These are phyloP conservation scores for Rhododendron kiyosumense DNA, from an alignment of 148 eudicot genomes.

Conservation along the genomic window DNA sequence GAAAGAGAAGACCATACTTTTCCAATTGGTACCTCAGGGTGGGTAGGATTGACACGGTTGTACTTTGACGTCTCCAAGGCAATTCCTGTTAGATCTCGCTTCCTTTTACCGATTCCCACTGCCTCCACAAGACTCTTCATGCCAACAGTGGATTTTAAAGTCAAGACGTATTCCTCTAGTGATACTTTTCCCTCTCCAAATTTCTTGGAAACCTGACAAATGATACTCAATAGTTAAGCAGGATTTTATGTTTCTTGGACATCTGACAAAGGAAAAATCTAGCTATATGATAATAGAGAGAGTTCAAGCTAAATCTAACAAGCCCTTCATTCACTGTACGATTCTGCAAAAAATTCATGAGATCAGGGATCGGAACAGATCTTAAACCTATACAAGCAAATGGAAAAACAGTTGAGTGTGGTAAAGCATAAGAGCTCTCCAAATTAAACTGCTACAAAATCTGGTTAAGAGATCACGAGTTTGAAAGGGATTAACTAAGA, in stretches of 20 bases:
- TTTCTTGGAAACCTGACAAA: slow-evolving; percentile 55
- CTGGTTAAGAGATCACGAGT: neutral
- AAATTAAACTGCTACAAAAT: neutral
- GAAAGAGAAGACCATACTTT: slow-evolving; percentile 74
- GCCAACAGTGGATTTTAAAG: slow-evolving; percentile 62
- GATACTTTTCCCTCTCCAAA: slow-evolving; percentile 52
- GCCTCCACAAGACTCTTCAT: slow-evolving; percentile 55
- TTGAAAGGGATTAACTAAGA: neutral
- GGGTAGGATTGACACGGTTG: slow-evolving; percentile 24
- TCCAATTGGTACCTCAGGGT: slow-evolving; percentile 51
- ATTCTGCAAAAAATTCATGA: neutral
- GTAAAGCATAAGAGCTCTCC: neutral
- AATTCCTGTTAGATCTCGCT: slow-evolving; percentile 58
- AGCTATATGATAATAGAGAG: neutral
- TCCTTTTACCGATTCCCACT: slow-evolving; percentile 68
- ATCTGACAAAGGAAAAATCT: neutral
- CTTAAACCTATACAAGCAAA: neutral
- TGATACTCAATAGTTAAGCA: slow-evolving; percentile 5
- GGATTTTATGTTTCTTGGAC: neutral
- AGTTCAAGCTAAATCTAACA: neutral
- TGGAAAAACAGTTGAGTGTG: neutral
- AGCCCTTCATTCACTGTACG: neutral
- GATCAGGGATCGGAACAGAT: neutral
- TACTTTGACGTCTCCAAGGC: slow-evolving; percentile 43
- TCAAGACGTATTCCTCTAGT: slow-evolving; percentile 46